Evolutionary conservation across 2,329 filamentous ascomycete genomes (phyloP), one percentile per base, ranked within the genome.

Genomic region (Pseudocercospora macadamiae): DNA sequence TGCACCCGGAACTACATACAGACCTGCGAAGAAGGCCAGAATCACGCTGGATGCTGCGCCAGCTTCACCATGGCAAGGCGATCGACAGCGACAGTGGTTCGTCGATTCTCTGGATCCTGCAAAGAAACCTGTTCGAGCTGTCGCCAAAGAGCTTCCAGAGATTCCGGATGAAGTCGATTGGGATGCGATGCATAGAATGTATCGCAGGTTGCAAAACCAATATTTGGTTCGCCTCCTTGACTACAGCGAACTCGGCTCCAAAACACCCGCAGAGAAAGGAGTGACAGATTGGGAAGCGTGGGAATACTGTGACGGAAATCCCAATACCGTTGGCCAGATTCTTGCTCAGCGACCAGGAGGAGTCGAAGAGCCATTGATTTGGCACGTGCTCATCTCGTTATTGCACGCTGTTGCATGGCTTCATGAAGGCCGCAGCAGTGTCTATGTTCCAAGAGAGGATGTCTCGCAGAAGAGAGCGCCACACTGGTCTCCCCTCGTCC

Each of bases 401-500:
- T 32, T 64, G 9, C 53, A 57, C 16, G 55, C 58, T 34, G 55
- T 51, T 2, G 49, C 28, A 8, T 57, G 48, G 54, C 59, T 54
- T 9, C 47, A 60, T 10, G 37, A 58, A 32, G 57, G 52, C 16
- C 36, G 28, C 19, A 26, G 10, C 32, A 26, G 39, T 7, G 8
- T 37, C n/a, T 18, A 53, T 18, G 23, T 6, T 21, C 21, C 16
- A 14, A 14, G 14, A 10, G 48, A 30, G 18, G 36, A 36, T 18
- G 12, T 28, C 10, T 30, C 47, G 10, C 10, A 21, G 25, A 47
- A 16, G 36, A 6, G 23, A 28, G 42, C 6, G 16, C 23, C 42
- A n/a, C 34, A 47, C 14, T 60, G 52, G 53, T 25, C 26, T 2
- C 57, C 61, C 10, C 28, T 70, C 30, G 68, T 73, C 8, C 73